Evolutionary conservation across 345 rosid species (phyloP).

Genomic region (Angophora floribunda): DNA sequence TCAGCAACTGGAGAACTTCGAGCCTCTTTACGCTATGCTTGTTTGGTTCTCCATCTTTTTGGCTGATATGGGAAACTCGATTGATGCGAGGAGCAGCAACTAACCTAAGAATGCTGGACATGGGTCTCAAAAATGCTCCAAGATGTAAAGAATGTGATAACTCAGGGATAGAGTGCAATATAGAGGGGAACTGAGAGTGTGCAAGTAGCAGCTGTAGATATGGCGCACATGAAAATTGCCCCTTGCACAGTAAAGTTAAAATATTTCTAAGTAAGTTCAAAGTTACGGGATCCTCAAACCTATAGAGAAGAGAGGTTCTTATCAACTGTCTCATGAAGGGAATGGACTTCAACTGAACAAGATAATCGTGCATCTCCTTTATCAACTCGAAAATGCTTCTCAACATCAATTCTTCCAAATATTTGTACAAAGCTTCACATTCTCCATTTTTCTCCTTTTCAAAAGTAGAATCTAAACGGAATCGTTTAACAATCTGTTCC

Average conservation of each 20-base stretch:
- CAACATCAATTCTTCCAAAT: slow-evolving; percentile 61
- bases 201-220: slow-evolving; percentile 68
- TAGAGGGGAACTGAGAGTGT: slow-evolving; percentile 71
- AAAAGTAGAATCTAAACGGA: slow-evolving; percentile 10
- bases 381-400: slow-evolving; percentile 45
- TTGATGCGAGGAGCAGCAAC: slow-evolving; percentile 20
- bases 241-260: slow-evolving; percentile 41
- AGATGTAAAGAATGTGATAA: slow-evolving; percentile 20
- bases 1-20: slow-evolving; percentile 67
- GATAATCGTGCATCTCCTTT: slow-evolving; percentile 33
- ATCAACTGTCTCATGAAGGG: slow-evolving; percentile 64
- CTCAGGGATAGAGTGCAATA: slow-evolving; percentile 31
- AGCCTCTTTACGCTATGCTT: slow-evolving; percentile 25
- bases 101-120: slow-evolving; percentile 68
- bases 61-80: slow-evolving; percentile 6
- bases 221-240: slow-evolving; percentile 30
- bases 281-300: slow-evolving; percentile 69
- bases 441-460: slow-evolving; percentile 11
- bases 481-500: slow-evolving; percentile 43
- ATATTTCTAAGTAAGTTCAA: slow-evolving; percentile 41
- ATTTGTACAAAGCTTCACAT: slow-evolving; percentile 37
- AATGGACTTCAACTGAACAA: slow-evolving; percentile 42
- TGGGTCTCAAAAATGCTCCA: slow-evolving; percentile 52
- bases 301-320: slow-evolving; percentile 54
- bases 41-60: slow-evolving; percentile 15